Conservation (phyloP, 2,329 filamentous ascomycete genomes). For the Fusarium sp. region DNA sequence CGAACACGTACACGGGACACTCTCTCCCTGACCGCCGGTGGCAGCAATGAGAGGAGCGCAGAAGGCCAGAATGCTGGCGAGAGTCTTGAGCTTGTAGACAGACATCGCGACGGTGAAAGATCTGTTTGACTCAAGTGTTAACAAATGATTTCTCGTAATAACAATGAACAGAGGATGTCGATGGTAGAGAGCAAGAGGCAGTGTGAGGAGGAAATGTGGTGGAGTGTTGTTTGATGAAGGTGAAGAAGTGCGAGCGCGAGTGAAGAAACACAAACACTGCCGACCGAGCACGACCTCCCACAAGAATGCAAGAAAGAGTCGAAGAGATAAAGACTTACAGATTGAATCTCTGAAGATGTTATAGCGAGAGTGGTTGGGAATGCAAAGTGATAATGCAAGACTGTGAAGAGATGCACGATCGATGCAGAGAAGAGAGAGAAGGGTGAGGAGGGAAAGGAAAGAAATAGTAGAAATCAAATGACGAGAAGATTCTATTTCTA, state of each 20-base stretch:
- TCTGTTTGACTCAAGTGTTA: constrained; percentile 18
- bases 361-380: neutral
- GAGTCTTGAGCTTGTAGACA: constrained; percentile 46
- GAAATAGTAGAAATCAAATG: constrained; percentile 3
- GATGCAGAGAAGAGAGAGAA: constrained; percentile 10
- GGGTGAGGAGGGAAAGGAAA: constrained; percentile 16
- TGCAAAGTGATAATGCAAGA: constrained; percentile 23
- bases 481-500: constrained; percentile 26
- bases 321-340: constrained; percentile 15
- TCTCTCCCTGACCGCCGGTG: constrained; percentile 25
- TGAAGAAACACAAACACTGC: neutral
- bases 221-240: neutral
- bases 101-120: constrained; percentile 43
- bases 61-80: constrained; percentile 42
- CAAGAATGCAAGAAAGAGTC: too few species aligned
- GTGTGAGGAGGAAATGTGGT: neutral
- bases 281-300: neutral
- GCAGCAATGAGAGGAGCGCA: constrained; percentile 37
- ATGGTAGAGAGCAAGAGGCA: neutral
- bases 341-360: constrained; percentile 22
- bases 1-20: constrained; percentile 39
- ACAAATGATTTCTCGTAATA: neutral
- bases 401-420: constrained; percentile 17
- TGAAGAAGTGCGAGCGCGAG: neutral
- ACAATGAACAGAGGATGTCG: too few species aligned